A percentile compares a stretch with the other conserved stretches of the same genome.
Evolutionary conservation across 768 basidiomycete species (phyloP).

Genomic region (Trametes cingulata): DNA sequence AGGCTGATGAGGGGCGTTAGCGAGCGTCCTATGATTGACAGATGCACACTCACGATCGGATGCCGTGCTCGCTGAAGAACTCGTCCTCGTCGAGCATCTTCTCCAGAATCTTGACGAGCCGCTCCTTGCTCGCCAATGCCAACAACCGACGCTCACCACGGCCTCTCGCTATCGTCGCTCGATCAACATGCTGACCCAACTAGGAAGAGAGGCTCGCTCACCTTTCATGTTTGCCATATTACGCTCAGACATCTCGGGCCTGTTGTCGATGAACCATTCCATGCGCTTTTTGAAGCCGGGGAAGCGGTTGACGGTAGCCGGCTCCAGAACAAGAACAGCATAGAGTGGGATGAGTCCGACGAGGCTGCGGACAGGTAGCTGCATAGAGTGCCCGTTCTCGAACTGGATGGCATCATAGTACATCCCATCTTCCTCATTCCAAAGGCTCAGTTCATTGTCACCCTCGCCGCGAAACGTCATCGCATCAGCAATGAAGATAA

Average conservation of each 20-base stretch:
- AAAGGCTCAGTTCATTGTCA: slow-evolving; percentile 79
- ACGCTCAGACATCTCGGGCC: slow-evolving; percentile 81
- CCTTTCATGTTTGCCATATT: slow-evolving; percentile 98
- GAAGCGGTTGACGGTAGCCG: slow-evolving; percentile 83
- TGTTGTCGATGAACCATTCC: slow-evolving; percentile 97
- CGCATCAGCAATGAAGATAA: slow-evolving; percentile 97
- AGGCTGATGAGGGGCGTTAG: slow-evolving; percentile 48
- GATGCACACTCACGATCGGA: slow-evolving; percentile 75
- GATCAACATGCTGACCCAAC: background rate
- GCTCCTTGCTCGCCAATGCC: slow-evolving; percentile 89
- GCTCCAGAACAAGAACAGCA: slow-evolving; percentile 92
- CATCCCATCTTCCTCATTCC: slow-evolving; percentile 97
- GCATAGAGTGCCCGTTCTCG: slow-evolving; percentile 77
- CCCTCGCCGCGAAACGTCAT: slow-evolving; percentile 85
- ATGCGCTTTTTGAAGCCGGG: slow-evolving; percentile 98
- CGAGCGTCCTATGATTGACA: background rate
- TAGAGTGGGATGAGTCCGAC: slow-evolving; percentile 98
- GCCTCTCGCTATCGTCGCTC: slow-evolving; percentile 44
- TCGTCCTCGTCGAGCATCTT: slow-evolving; percentile 98
- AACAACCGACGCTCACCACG: slow-evolving; percentile 85
- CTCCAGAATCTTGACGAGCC: slow-evolving; percentile 82
- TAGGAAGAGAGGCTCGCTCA: slow-evolving; percentile 32
- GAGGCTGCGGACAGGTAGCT: slow-evolving; percentile 90
- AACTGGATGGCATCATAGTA: slow-evolving; percentile 98
- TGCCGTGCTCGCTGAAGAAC: slow-evolving; percentile 93